Conservation (phyloP, 1,139 yeast species). For the Saccharomyces pastorianus region DNA sequence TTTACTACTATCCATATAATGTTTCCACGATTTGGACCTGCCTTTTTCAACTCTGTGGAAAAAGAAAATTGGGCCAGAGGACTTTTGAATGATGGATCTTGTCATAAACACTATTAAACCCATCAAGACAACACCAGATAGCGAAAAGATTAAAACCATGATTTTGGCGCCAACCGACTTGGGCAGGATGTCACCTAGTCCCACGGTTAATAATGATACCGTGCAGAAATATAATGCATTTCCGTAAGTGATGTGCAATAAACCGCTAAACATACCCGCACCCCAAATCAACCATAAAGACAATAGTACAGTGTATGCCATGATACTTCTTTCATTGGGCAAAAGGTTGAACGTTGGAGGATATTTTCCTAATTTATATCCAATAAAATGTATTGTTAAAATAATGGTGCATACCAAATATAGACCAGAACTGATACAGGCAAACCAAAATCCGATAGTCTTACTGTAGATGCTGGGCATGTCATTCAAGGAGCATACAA, state of each 20-base stretch:
- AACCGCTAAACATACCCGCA: conserved; percentile 44
- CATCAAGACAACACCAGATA: conserved; percentile 60
- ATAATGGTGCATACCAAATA: conserved; percentile 51
- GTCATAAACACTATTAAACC: conserved; percentile 69
- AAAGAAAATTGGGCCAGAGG: conserved; percentile 53
- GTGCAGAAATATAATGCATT: conserved; percentile 61
- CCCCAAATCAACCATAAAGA: conserved; percentile 68
- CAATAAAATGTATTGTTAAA: conserved; percentile 51
- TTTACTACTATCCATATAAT: conserved; percentile 17
- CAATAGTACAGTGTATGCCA: conserved; percentile 57
- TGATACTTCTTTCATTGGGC: conserved; percentile 58
- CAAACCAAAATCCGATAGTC: conserved; percentile 74
- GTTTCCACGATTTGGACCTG: conserved; percentile 23
- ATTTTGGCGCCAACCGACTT: conserved; percentile 44
- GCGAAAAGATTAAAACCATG: conserved; percentile 51
- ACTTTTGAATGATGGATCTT: conserved; percentile 50
- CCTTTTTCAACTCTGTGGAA: conserved; percentile 51
- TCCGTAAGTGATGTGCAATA: conserved; percentile 45
- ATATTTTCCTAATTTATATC: conserved; percentile 51
- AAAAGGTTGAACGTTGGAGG: conserved; percentile 63
- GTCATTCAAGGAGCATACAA: conserved; percentile 30
- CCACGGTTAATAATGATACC: conserved; percentile 68
- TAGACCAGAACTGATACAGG: conserved; percentile 51
- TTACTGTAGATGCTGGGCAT: conserved; percentile 17
- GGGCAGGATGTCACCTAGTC: conserved; percentile 69